Base-by-base conservation (phyloP, 768 basidiomycete species). In the Pulveroboletus ravenelii region DNA sequence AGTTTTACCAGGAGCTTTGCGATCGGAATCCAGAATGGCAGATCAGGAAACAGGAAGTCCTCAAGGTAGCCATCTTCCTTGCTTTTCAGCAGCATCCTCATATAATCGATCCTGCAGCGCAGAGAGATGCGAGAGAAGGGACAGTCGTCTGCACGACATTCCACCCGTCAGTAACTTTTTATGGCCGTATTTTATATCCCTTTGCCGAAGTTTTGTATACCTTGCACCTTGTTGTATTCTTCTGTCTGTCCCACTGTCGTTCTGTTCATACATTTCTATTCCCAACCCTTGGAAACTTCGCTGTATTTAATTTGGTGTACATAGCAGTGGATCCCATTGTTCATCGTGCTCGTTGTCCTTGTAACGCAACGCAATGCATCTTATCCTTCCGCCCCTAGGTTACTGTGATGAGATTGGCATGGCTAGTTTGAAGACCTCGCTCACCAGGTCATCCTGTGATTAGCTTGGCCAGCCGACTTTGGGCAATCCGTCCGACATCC, bases 401-500 rank as follows among this genome's bases (percentile, higher is more conserved):
- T 20, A 42, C 15, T 35, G 15, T 10, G 13, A 18, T 32, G 13
- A 45, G 37, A 41, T 45, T 18, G 45, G 29, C 18, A 15, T 23
- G 15, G 14, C 9, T 37, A 30, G 35, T 2, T 18, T 27, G 20
- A 34, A 15, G 10, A 17, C 17, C 30, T 35, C 27, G 25, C 51
- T 51, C 44, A 51, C 54, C 38, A 6, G 14, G 31, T 52, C 38
- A 51, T 17, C 36, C 45, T 23, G n/a, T 46, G 10, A 45, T 41
- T 23, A 68, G 48, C 39, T 74, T 64, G 30, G 59, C 62, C 62
- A 89, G 57, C 50, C 90, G 74, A 59, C 80, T 83, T 69, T 82
- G 81, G 17, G 89, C 93, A 52, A 95, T 94, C 52, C 63, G 67
- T 27, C 86, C 86, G 9, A 94, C 74, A 61, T 90, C 90, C 32